Evolutionary conservation across 2,329 filamentous ascomycete genomes (phyloP).

Genomic region (Pestalotiopsis sp.): DNA sequence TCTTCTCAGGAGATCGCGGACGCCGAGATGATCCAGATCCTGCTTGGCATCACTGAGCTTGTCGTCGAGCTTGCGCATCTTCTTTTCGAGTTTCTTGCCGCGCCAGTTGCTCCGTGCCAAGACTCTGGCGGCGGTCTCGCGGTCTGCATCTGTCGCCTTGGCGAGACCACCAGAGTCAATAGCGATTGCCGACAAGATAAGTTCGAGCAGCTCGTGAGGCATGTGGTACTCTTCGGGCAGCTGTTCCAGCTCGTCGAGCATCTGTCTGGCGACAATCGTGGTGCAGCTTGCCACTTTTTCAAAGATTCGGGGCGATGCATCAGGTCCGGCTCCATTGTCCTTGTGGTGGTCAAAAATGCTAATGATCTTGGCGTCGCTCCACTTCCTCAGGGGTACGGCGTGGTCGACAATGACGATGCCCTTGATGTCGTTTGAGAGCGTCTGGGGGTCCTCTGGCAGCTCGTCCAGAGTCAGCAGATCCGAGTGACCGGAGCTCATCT

Average conservation of each 20-base stretch:
- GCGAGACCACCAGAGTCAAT: constrained; percentile 46
- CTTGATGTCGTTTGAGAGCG: constrained; percentile 40
- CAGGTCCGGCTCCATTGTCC: constrained; percentile 41
- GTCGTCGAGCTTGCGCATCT: constrained; percentile 44
- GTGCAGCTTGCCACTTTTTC: constrained; percentile 47
- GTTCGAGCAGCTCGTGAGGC: constrained; percentile 49
- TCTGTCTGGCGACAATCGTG: constrained; percentile 45
- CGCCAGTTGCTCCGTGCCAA: constrained; percentile 44
- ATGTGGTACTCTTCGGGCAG: constrained; percentile 47
- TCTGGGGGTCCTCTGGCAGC: constrained; percentile 47
- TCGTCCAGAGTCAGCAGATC: constrained; percentile 50
- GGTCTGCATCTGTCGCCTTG: constrained; percentile 40
- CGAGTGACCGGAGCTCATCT: constrained; percentile 47
- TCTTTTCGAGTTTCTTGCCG: constrained; percentile 37
- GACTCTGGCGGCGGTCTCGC: constrained; percentile 38
- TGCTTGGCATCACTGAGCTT: constrained; percentile 43
- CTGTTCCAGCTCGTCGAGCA: constrained; percentile 46
- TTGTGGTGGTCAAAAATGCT: constrained; percentile 50
- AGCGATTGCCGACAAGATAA: constrained; percentile 47
- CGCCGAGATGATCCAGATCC: constrained; percentile 39
- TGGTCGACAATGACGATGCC: constrained; percentile 51
- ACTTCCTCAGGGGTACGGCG: constrained; percentile 42
- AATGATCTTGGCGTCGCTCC: constrained; percentile 43
- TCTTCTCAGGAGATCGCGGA: constrained; percentile 46
- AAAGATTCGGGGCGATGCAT: constrained; percentile 45